Base-by-base conservation (phyloP, 2,329 filamentous ascomycete genomes). In the Ophiostoma montium region DNA sequence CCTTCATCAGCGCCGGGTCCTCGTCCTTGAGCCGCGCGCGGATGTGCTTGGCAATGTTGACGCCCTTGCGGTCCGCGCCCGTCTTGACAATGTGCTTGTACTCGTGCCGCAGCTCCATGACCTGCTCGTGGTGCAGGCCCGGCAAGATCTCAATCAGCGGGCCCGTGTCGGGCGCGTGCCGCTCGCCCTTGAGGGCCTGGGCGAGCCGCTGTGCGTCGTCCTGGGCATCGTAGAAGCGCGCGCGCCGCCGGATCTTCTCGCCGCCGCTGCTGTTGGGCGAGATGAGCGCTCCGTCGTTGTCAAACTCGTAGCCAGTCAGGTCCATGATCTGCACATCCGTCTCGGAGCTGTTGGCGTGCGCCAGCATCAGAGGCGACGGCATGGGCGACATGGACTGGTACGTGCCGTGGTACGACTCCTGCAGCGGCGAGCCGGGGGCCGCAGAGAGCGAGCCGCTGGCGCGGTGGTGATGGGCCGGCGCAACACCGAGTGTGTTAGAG, bases 311-410 rank as follows among this genome's bases (percentile, higher is more conserved):
- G 0, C 77, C 74, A 0, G 74, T 76, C 13, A 79, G 63, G 1
- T 78, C 74, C 23, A 74, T 57, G 27, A 66, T 54, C 12, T 63
- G 36, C 19, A 51, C 38, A 13, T 54, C 52, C 2, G 49, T 19
- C 8, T 77, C 75, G 10, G 79, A 19, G 70, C 33, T 74, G 69
- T 69, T 66, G 3, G 78, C 63, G 4, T n/a, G n/a, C n/a, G n/a
- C n/a, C n/a, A 79, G 60, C 58, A 81, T 70, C 21, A 89, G 69
- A 1, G 89, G 86, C 0, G 88, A 88, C 0, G 89, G 89, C 86
- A 95, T 95, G 0, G 90, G 89, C 0, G 89, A 95, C 58, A 94
- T 85, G 51, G 86, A 86, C 64, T 96, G 90, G 59, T 94, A 96
- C 0, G 89, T 95, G 35, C 90, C 90, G 54, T 82, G 84, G 65